phyloP scores from a whole-genome alignment of 2,329 filamentous ascomycete genomes.

The Clonostachys rhizophaga region DNA sequence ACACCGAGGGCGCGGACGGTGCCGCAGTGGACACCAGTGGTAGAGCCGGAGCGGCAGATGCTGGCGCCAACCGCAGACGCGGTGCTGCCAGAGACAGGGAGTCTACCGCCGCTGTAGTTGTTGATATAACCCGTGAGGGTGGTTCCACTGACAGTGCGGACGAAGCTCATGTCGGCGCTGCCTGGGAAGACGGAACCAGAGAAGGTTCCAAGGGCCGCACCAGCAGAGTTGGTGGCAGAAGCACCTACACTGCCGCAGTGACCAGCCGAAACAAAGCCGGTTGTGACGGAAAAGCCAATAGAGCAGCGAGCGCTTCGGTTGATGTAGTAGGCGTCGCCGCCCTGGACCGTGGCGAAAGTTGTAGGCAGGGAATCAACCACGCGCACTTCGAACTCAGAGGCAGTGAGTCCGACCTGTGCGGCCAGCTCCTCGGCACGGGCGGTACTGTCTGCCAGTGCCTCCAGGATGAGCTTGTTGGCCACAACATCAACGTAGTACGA shows the following conservation, averaged over 20 bases:
- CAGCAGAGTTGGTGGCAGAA: constrained; percentile 21
- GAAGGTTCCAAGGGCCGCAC: constrained; percentile 25
- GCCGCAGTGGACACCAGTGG: constrained; percentile 31
- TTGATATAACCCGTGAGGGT: constrained; percentile 22
- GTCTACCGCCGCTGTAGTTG: constrained; percentile 23
- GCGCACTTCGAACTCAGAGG: constrained; percentile 26
- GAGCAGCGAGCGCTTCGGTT: constrained; percentile 24
- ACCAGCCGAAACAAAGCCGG: constrained; percentile 31
- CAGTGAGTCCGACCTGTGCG: constrained; percentile 25
- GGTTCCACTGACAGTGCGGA: constrained; percentile 24
- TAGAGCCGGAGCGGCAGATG: constrained; percentile 35
- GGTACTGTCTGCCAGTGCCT: constrained; percentile 26
- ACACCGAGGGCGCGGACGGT: constrained; percentile 24
- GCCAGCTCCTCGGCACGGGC: constrained; percentile 25
- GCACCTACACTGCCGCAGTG: constrained; percentile 26
- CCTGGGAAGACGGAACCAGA: constrained; percentile 29
- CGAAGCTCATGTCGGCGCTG: constrained; percentile 28
- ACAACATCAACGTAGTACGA: constrained; percentile 30
- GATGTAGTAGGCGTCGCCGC: constrained; percentile 31
- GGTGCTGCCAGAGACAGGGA: constrained; percentile 29
- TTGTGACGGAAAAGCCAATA: constrained; percentile 31
- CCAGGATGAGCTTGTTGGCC: constrained; percentile 31
- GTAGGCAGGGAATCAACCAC: constrained; percentile 23
- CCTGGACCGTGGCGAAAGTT: constrained; percentile 24
- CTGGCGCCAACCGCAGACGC: constrained; percentile 22